Evolutionary conservation across 257 asterid species (phyloP).

Genomic region (Rhazya stricta): DNA sequence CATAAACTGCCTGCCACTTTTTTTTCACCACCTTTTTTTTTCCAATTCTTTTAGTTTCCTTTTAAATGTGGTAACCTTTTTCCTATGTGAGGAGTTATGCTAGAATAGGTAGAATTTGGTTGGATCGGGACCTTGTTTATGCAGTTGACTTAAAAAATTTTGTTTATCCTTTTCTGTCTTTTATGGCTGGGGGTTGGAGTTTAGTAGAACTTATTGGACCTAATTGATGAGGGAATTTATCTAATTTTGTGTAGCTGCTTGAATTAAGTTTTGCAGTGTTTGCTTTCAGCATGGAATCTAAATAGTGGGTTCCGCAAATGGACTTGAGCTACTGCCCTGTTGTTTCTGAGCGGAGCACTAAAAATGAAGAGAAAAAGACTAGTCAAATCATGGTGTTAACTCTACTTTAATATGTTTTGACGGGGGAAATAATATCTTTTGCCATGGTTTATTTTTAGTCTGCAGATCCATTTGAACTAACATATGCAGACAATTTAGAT

Average conservation of each 20-base stretch:
- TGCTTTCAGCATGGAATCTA: neutral
- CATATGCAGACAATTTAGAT: neutral
- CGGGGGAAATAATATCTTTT: neutral
- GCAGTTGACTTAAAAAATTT: no score
- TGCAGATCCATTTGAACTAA: neutral
- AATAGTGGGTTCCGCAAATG: neutral
- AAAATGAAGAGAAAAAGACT: neutral
- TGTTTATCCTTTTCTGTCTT: neutral
- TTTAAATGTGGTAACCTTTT: no score
- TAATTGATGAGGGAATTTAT: no score
- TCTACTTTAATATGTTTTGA: neutral
- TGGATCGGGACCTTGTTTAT: no score
- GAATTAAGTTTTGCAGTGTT: neutral
- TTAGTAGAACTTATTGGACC: no score
- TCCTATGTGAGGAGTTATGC: no score
- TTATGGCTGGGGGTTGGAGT: neutral
- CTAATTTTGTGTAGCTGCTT: no score
- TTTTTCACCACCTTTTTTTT: no score
- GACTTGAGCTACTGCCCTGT: neutral
- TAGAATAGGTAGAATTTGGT: no score
- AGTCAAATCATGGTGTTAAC: neutral
- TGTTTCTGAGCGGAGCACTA: neutral
- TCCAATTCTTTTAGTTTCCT: no score
- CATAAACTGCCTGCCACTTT: no score
- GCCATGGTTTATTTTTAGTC: neutral